Percentiles rank a stretch among this genome's conserved stretches.
Evolutionary conservation across 2,329 filamentous ascomycete species (phyloP).

Genomic region (Sphaerulina vaccinii): DNA sequence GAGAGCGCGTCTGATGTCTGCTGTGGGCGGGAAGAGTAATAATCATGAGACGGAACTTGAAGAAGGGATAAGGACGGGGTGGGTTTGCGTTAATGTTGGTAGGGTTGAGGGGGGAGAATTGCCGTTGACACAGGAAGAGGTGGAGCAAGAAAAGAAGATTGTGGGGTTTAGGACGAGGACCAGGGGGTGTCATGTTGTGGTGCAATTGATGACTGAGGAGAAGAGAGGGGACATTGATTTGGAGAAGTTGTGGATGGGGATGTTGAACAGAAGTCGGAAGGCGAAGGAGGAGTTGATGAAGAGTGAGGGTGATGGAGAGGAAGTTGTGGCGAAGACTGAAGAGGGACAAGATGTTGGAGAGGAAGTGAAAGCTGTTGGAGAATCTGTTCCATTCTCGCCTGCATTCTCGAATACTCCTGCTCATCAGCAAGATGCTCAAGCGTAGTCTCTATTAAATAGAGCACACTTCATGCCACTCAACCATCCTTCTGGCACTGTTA

Average conservation of each 20-base stretch:
- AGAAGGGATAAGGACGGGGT: constrained; percentile 87
- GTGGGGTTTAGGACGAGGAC: constrained; percentile 71
- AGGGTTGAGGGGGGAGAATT: constrained; percentile 68
- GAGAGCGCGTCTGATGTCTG: constrained; percentile 76
- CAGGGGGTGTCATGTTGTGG: constrained; percentile 61
- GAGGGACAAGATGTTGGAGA: background rate
- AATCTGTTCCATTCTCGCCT: constrained; percentile 3
- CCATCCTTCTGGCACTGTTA: no score
- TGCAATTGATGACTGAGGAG: constrained; percentile 70
- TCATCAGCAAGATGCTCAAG: background rate
- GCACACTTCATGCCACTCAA: no score
- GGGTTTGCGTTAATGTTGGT: constrained; percentile 92
- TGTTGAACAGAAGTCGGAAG: constrained; percentile 28
- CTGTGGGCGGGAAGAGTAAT: constrained; percentile 59
- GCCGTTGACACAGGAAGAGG: constrained; percentile 43
- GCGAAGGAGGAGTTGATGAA: constrained; percentile 25
- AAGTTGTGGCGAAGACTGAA: background rate
- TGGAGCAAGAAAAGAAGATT: constrained; percentile 53
- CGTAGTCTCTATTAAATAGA: background rate
- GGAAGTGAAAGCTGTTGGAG: background rate
- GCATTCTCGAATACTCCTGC: background rate
- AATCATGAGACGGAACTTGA: constrained; percentile 64
- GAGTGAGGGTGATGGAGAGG: constrained; percentile 5
- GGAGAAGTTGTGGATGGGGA: constrained; percentile 59
- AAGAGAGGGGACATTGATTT: constrained; percentile 67